phyloP scores from a whole-genome alignment of 371 early-diverging fungal species.

The Mucor irregularis region DNA sequence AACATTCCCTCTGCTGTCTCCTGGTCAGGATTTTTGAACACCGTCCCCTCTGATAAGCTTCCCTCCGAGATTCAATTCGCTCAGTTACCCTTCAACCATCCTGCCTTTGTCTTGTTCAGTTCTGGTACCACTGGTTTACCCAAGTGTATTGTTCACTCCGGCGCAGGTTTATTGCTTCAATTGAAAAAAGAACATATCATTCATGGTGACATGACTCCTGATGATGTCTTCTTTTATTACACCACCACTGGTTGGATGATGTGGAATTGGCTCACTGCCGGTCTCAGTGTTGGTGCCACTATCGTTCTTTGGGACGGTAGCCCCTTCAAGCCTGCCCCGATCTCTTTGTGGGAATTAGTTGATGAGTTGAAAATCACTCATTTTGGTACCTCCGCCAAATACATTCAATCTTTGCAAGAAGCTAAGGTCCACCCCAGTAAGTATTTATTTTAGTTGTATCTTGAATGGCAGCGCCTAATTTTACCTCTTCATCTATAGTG shows the following conservation, averaged over 20 bases:
- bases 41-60: slow-evolving; percentile 27
- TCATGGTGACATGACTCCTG: slow-evolving; percentile 73
- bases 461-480: background rate
- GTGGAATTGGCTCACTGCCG: slow-evolving; percentile 97
- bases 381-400: slow-evolving; percentile 96
- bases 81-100: slow-evolving; percentile 92
- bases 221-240: slow-evolving; percentile 91
- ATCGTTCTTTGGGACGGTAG: slow-evolving; percentile 94
- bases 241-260: slow-evolving; percentile 99
- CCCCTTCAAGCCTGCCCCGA: slow-evolving; percentile 86
- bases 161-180: slow-evolving; percentile 90
- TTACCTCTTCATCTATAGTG: slow-evolving; percentile 19
- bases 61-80: slow-evolving; percentile 63
- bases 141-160: slow-evolving; percentile 97
- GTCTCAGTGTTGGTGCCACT: slow-evolving; percentile 77
- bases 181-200: slow-evolving; percentile 93
- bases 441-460: background rate
- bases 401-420: slow-evolving; percentile 90
- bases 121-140: slow-evolving; percentile 98
- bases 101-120: slow-evolving; percentile 94
- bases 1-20: slow-evolving; percentile 41
- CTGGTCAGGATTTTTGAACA: slow-evolving; percentile 50
- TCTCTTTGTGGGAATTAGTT: slow-evolving; percentile 77
- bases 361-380: slow-evolving; percentile 81
- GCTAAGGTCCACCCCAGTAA: slow-evolving; percentile 64